Evolutionary conservation across 805 yeast genomes (phyloP), one percentile per base, ranked within the genome.

Genomic region (Spathaspora sp.): DNA sequence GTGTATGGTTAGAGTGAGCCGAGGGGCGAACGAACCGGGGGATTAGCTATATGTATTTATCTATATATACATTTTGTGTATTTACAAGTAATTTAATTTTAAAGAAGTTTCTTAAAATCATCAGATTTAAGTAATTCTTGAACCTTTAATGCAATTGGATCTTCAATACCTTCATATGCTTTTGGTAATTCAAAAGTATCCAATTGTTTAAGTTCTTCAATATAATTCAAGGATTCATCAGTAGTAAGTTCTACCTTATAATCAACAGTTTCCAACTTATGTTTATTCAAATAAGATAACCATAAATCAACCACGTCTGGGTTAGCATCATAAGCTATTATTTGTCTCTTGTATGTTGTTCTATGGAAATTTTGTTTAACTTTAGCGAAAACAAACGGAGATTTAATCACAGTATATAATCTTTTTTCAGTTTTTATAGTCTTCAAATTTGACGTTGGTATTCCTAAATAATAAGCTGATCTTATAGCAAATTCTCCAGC

Each of bases 371-470:
- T 94, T 73, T 93, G 96, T 72, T 94, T 94, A 9, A 94, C 80
- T 67, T 91, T 92, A 49, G 97, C 96, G 64, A 89, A 94, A 18
- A 88, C 97, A 67, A 94, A 94, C 1, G 97, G 97, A 2, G 97
- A 85, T 66, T 86, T 82, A 62, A 87, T 91, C 44, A 94, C 97
- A 0, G 99, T 94, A 89, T 97, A 93, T 59, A 91, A 81, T 68
- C 93, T 88, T 60, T 85, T 81, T 64, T 83, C 86, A 2, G 87
- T 83, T 55, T 73, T 56, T 83, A 86, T 56, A 81, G 67, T 47
- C 85, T 88, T 77, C 17, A 93, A 86, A 1, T 91, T 92, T 12
- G 84, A 80, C 32, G 87, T 83, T 16, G 98, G 97, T 58, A 94
- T 84, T 8, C 96, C 93, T 59, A 94, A 73, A 69, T 88, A 94